Percentiles rank a stretch among this genome's conserved stretches.
Evolutionary conservation across 2,329 filamentous ascomycete species (phyloP).

Genomic region (Ceratocystis variospora): DNA sequence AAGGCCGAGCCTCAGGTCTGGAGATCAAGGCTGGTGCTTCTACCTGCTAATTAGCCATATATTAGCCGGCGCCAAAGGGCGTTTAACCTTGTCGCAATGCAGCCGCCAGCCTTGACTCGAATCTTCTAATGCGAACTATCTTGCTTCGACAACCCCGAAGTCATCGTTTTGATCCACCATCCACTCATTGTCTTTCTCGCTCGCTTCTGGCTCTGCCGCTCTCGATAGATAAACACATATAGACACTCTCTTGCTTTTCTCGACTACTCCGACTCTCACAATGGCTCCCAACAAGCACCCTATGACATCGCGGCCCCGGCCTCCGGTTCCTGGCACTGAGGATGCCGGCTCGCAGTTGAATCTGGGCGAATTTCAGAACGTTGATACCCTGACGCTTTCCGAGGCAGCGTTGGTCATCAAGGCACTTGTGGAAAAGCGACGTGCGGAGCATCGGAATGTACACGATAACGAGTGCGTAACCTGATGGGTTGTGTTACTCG

Average conservation of each 20-base stretch:
- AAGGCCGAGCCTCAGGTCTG: not conserved
- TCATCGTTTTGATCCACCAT: not conserved
- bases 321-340: conserved; percentile 62
- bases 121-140: not conserved
- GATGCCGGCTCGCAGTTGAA: conserved; percentile 69
- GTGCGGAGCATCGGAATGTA: conserved; percentile 65
- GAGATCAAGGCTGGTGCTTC: not conserved
- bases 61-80: conserved; percentile 17
- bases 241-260: not conserved
- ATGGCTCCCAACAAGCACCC: conserved; percentile 18
- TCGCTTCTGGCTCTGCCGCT: not conserved
- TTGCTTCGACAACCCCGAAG: not conserved
- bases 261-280: not conserved
- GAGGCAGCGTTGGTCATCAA: conserved; percentile 88
- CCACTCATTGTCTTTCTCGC: not conserved
- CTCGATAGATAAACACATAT: not conserved
- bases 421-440: conserved; percentile 68
- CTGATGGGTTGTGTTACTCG: not conserved
- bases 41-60: not conserved
- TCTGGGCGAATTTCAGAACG: conserved; percentile 85
- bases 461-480: conserved; percentile 65
- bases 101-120: conserved; percentile 7
- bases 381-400: conserved; percentile 80
- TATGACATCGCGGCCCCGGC: conserved; percentile 51
- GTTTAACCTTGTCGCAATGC: conserved; percentile 1